phyloP scores from a whole-genome alignment of 106 monocot species.

The Posidonia australis region DNA sequence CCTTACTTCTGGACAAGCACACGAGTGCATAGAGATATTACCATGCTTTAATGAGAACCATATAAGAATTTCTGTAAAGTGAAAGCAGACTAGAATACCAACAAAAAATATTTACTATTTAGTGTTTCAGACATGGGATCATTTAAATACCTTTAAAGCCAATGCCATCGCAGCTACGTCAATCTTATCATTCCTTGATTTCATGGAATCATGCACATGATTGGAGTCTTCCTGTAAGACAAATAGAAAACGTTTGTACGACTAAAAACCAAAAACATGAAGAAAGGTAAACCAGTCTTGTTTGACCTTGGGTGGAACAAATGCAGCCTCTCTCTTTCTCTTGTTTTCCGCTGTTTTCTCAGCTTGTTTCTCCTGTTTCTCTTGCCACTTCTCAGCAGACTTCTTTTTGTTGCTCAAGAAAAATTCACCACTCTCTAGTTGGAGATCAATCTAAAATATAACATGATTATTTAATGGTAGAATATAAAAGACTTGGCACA shows the following conservation, averaged over 20 bases:
- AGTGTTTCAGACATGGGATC: neutral
- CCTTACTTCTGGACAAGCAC: neutral
- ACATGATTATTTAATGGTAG: neutral
- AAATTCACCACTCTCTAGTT: slow-evolving; percentile 90
- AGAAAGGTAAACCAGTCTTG: neutral
- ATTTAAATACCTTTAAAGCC: slow-evolving; percentile 59
- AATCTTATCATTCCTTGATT: slow-evolving; percentile 18
- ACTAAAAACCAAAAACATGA: too few species aligned
- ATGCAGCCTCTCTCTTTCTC: slow-evolving; percentile 88
- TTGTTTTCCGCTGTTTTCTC: slow-evolving; percentile 78
- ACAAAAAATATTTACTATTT: too few species aligned
- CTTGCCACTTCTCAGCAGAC: slow-evolving; percentile 70
- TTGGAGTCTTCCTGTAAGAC: slow-evolving; percentile 26
- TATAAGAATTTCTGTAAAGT: too few species aligned
- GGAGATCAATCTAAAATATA: slow-evolving; percentile 66
- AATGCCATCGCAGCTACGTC: slow-evolving; percentile 42
- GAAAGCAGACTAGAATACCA: too few species aligned
- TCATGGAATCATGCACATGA: slow-evolving; percentile 18
- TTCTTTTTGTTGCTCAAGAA: slow-evolving; percentile 90
- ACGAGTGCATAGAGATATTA: neutral
- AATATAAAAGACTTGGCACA: too few species aligned
- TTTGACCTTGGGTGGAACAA: slow-evolving; percentile 79
- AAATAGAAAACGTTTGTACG: neutral
- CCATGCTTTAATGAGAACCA: neutral
- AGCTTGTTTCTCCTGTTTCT: slow-evolving; percentile 83